Evolutionary conservation across 352 stramenopile genomes (phyloP), one percentile per base, ranked within the genome.

Genomic region (Globisporangium emineosum): DNA sequence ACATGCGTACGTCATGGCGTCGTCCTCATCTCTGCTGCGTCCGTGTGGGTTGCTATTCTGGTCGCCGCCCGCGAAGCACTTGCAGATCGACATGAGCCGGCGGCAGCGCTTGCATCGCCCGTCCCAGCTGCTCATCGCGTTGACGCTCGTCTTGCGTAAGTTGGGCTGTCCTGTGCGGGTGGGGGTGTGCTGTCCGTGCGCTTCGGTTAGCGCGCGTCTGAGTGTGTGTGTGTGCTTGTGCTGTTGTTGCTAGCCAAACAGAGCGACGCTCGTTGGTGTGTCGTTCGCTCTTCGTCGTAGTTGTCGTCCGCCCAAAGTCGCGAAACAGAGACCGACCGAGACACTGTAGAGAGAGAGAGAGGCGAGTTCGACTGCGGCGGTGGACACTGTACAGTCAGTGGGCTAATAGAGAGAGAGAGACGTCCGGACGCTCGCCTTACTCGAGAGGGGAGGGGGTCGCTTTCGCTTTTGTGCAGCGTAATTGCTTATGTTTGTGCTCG

Each of bases 11-110:
- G 40, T 33, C 23, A 57, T n/a, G 23, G 60, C 21, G 32, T 27
- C 30, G 37, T 45, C 30, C 5, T 15, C 19, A 23, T 27, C 55
- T 1, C 43, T n/a, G 62, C 42, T 29, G 25, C 57, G 35, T 12
- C 30, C 56, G 37, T 56, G 60, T 19, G 55, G 47, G 47, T 49
- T 54, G 55, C 29, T 49, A 33, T 49, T 62, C 57, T 70, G 57
- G 50, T 56, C 56, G 45, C 49, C 33, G 23, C 30, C 13, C n/a
- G 60, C 27, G 25, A 62, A 63, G 64, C 64, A 70, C 42, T 56
- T 21, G 64, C 64, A 70, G 29, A 45, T 57, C 50, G 64, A 70
- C 64, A 70, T 70, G 59, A 70, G 64, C 8, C 59, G 37, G 0
- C 51, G 57, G 58, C 64, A 70, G 17, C 64, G 37, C 25, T 43